Conservation (phyloP, 2,329 filamentous ascomycete species). For the Beauveria bassiana region DNA sequence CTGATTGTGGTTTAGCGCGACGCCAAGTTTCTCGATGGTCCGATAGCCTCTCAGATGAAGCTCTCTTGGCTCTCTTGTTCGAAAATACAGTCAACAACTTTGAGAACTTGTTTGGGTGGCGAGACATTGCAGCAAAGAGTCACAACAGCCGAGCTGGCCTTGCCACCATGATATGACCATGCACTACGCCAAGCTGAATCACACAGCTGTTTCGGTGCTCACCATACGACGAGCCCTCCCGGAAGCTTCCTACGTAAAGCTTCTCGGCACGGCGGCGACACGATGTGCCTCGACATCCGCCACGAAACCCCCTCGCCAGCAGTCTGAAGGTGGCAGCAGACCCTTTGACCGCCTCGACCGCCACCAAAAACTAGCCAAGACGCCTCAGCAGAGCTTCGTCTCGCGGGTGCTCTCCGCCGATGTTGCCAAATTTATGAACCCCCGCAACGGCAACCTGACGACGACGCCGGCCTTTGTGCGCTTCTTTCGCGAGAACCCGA, state of each 20-base stretch:
- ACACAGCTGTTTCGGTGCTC: not conserved
- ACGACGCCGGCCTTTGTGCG: slow-evolving; percentile 16
- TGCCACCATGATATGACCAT: slow-evolving; percentile 8
- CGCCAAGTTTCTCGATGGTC: not conserved
- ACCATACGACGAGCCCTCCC: not conserved
- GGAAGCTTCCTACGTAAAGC: not conserved
- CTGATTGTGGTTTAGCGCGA: not conserved
- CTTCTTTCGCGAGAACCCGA: slow-evolving; percentile 6
- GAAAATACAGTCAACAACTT: not conserved
- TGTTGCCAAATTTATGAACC: slow-evolving; percentile 1
- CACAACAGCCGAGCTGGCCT: not conserved
- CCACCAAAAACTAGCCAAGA: not conserved
- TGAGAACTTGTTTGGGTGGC: not conserved
- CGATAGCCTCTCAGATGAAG: not conserved
- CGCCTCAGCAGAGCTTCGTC: not conserved
- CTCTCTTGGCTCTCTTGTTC: not conserved
- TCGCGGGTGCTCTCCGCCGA: slow-evolving; percentile 1
- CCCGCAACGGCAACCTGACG: not conserved
- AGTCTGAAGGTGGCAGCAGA: not conserved
- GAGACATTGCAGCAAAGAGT: not conserved
- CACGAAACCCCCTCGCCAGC: not conserved
- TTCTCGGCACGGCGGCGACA: not conserved
- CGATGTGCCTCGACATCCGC: not conserved
- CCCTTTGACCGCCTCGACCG: not conserved
- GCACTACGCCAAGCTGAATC: not conserved